Conservation (phyloP, 208 protist genomes). For the Leishmania guyanensis region DNA sequence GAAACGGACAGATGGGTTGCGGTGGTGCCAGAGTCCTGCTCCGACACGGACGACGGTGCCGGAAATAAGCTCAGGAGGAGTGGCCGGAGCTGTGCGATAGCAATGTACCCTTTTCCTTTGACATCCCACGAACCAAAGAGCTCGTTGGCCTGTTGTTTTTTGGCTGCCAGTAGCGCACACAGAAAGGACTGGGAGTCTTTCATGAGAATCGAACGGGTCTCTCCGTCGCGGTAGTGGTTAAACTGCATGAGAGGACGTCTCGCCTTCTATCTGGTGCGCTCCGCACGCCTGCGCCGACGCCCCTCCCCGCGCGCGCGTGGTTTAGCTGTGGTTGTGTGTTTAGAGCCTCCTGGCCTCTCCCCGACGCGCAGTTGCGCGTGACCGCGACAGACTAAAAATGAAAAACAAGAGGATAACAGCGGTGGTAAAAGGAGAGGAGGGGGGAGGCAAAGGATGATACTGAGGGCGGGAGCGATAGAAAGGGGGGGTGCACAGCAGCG, state of each 20-base stretch:
- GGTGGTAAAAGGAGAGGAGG: neutral
- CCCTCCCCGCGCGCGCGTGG: neutral
- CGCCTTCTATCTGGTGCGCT: neutral
- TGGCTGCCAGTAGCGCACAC: constrained; percentile 40
- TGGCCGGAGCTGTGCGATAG: constrained; percentile 36
- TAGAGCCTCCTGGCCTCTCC: neutral
- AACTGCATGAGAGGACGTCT: neutral
- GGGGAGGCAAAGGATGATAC: neutral
- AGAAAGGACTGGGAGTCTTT: neutral
- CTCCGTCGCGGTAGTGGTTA: neutral
- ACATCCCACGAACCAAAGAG: constrained; percentile 68
- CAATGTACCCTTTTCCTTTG: constrained; percentile 49
- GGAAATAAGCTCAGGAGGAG: constrained; percentile 66
- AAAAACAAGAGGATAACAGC: neutral
- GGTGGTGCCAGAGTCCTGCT: neutral
- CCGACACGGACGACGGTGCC: neutral
- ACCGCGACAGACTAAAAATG: neutral
- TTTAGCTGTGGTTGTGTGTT: neutral
- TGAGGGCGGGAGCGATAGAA: neutral
- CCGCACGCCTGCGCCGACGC: neutral
- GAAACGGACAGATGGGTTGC: constrained; percentile 5
- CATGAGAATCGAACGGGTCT: neutral
- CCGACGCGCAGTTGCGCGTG: neutral
- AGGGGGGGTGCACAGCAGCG: neutral
- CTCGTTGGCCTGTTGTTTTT: constrained; percentile 66